Evolutionary conservation across 2,329 filamentous ascomycete species (phyloP), one percentile per base, ranked within the genome.

Genomic region (Fusarium newnesense): DNA sequence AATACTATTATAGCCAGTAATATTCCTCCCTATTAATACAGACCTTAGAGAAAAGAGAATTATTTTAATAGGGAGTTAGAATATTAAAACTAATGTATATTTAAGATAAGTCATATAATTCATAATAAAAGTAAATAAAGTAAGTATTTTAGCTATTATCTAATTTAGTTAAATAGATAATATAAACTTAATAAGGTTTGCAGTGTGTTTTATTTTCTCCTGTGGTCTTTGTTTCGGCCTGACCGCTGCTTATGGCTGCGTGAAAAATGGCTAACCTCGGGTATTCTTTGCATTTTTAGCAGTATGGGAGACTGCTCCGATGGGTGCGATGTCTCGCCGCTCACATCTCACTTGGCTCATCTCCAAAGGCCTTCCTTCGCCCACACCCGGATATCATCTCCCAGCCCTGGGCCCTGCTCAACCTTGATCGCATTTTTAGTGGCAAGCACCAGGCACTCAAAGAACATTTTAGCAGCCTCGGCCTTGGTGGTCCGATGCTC

Each of bases 401-500:
- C 95, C 32, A 98, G 88, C 42, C 87, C 88, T 69, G 91, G 86
- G 57, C 89, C 88, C 83, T 99, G 96, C 80, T 98, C 95, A 34
- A 98, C 94, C 84, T 97, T 97, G 84, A 99, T 93, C 36, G 96
- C 96, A 80, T 98, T 96, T 84, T 98, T 98, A 42, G 96, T 98
- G 11, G 96, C 96, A 52, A 98, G 88, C 5, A 98, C 96, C 28
- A 99, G 87, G 62, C 96, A 92, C 84, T 99, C 96, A 78, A 98
- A 98, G 85, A 99, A 99, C 95, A 98, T 98, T 87, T 97, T 98
- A 46, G 96, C 98, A 1, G 96, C 96, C 78, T 98, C 96, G 13
- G 93, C 92, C 82, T 94, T 94, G 74, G 89, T 94, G 2, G 96
- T 96, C 67, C 88, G 89, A 71, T 87, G 84, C 82, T 97, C 94